Base-by-base conservation (phyloP, 1,139 yeast species). In the Maudiozyma humilis region DNA sequence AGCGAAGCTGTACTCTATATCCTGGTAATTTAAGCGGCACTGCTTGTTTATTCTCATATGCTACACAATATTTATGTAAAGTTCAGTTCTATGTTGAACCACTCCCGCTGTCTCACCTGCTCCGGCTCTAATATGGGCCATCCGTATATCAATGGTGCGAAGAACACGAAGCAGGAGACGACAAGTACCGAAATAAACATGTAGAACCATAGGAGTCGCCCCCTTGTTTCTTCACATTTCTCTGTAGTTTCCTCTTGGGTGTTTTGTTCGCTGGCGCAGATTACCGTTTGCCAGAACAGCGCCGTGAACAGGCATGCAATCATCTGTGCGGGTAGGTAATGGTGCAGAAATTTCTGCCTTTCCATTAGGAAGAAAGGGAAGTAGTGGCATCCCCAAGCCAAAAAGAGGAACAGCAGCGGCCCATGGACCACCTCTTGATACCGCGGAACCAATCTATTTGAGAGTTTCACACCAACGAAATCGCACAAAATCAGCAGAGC, bases 311-410 rank as follows among this genome's bases (percentile, higher is more conserved):
- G 65, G 0, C 95, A 89, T 7, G 95, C 95, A 51, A 87, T 75
- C 60, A 91, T 70, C 63, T 91, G 98, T 0, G 98, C 98, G 29
- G 99, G 98, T 55, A 91, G 70, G 64, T 91, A 91, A 66, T 91
- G 98, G 63, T 91, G 98, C 63, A 88, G 73, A 69, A 89, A 88
- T 63, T 85, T 83, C 67, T 89, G 96, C 69, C 97, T 82, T 49
- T 78, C 76, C 97, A 88, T 88, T 59, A 88, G 71, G 68, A 75
- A 89, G 72, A 89, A 88, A 51, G 96, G 96, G 62, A 86, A 77
- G 64, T 85, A 88, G 65, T 88, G 97, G 34, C 88, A 76, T 33
- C 79, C 71, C 91, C 96, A 91, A 12, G 94, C 96, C 48, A 81
- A 60, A 60, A 85, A 82, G 57, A 91, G 78, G 70, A 87, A 91